Conservation (phyloP, 2,329 filamentous ascomycete genomes). For the Neopestalotiopsis sp. region DNA sequence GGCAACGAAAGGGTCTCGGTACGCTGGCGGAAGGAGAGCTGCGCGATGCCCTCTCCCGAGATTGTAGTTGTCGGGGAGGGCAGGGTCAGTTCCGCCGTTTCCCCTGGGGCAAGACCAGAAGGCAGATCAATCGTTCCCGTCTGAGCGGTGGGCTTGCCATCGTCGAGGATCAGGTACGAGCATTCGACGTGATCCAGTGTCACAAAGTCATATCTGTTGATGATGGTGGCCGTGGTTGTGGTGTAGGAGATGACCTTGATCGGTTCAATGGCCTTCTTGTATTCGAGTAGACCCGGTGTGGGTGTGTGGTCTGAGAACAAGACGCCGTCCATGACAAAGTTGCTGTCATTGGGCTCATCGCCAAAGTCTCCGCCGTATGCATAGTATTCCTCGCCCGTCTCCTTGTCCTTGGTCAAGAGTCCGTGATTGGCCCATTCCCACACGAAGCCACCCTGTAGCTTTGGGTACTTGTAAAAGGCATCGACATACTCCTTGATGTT, state of each 20-base stretch:
- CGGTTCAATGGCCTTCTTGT: slow-evolving; percentile 53
- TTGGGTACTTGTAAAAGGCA: slow-evolving; percentile 60
- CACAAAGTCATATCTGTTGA: slow-evolving; percentile 48
- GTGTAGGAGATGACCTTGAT: slow-evolving; percentile 46
- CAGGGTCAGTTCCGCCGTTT: slow-evolving; percentile 30
- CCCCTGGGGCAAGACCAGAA: slow-evolving; percentile 29
- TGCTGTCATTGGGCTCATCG: slow-evolving; percentile 59
- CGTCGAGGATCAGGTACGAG: slow-evolving; percentile 33
- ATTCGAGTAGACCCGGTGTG: slow-evolving; percentile 46
- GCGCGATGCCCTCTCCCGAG: slow-evolving; percentile 30
- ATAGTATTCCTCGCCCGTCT: slow-evolving; percentile 50
- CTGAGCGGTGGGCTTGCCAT: slow-evolving; percentile 28
- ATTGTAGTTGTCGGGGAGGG: slow-evolving; percentile 17
- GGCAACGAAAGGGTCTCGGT: slow-evolving; percentile 27
- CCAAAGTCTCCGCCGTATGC: slow-evolving; percentile 62
- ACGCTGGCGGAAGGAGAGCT: slow-evolving; percentile 32
- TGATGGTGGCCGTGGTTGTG: slow-evolving; percentile 33
- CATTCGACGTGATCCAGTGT: slow-evolving; percentile 44
- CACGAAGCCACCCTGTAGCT: slow-evolving; percentile 66
- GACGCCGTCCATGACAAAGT: slow-evolving; percentile 59
- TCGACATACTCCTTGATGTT: slow-evolving; percentile 69
- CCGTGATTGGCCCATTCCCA: slow-evolving; percentile 65
- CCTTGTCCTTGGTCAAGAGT: slow-evolving; percentile 46
- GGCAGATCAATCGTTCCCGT: slow-evolving; percentile 32
- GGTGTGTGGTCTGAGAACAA: slow-evolving; percentile 52